Conservation (phyloP, 345 rosid species). For the Odontarrhena argentea region DNA sequence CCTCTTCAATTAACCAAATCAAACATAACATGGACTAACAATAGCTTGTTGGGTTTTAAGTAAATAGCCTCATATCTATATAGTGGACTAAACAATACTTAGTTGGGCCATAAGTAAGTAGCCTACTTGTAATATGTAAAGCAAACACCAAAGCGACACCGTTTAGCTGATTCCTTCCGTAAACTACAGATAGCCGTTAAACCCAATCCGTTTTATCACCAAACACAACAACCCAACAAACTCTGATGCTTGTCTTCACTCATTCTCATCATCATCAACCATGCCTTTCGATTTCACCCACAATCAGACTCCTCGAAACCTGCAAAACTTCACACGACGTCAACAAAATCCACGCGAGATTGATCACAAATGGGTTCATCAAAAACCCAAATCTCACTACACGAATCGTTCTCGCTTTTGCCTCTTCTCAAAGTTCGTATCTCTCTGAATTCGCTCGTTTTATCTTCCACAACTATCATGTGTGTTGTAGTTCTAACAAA, state of each 20-base stretch:
- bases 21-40: no score
- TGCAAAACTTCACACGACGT: conserved; percentile 37
- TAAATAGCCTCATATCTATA: no score
- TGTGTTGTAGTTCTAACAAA: background rate
- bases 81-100: background rate
- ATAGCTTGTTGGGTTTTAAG: no score
- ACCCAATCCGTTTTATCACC: conserved; percentile 37
- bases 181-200: conserved; percentile 25
- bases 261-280: conserved; percentile 32
- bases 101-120: background rate
- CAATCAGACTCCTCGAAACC: conserved; percentile 30
- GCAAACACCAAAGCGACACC: background rate
- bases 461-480: conserved; percentile 36
- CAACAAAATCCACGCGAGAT: conserved; percentile 34
- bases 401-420: conserved; percentile 42
- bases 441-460: conserved; percentile 44
- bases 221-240: conserved; percentile 8
- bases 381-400: conserved; percentile 39
- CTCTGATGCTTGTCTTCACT: conserved; percentile 37
- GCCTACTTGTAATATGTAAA: background rate
- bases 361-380: conserved; percentile 45
- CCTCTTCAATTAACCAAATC: no score
- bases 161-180: background rate
- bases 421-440: conserved; percentile 34
- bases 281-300: conserved; percentile 41